Evolutionary conservation across 108 stramenopile genomes (phyloP), one percentile per base, ranked within the genome.

Genomic region (Cyclotella atomus): DNA sequence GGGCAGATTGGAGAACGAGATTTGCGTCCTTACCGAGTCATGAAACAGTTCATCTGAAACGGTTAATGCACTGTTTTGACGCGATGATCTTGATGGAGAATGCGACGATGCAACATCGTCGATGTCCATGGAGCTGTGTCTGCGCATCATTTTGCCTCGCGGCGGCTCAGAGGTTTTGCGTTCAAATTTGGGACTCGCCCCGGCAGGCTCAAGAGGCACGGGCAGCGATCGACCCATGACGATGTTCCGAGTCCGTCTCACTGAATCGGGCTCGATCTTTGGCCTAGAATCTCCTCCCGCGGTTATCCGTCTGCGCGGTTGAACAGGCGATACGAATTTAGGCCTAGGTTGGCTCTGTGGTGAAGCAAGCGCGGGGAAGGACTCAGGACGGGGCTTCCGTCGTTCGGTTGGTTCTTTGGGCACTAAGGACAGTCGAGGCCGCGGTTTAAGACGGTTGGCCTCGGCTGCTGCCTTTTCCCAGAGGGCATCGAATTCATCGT

Each of bases 381-480:
- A 1, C 6, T 9, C n/a, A 44, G 21, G 1, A 17, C 41, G 36
- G 23, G 68, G 41, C 20, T 44, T 44, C 25, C 19, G 41, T 12
- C 56, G 38, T 16, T 43, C 61, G 3, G 15, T 62, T 4, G 61
- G 61, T 41, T 62, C 61, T 44, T 43, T 41, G 35, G n/a, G 46
- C 23, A 50, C 17, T 28, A n/a, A n/a, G n/a, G 36, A 5, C 20
- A 44, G 9, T 3, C 21, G 57, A 12, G 30, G 57, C 6, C 17
- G 50, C 35, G 30, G 33, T 4, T 24, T 16, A 8, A 32, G 27
- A 45, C 57, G 2, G 12, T 41, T 29, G 10, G 69, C 69, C 29
- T 70, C 69, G 6, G 24, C 44, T 6, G 59, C 69, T 9, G 69
- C 69, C 27, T 70, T 46, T 4, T 70, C 56, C 69, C 69, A 70